A percentile compares a stretch with the other conserved stretches of the same genome.
Conservation (phyloP, 2,329 filamentous ascomycete species). For the Colletotrichum brevisporum region DNA sequence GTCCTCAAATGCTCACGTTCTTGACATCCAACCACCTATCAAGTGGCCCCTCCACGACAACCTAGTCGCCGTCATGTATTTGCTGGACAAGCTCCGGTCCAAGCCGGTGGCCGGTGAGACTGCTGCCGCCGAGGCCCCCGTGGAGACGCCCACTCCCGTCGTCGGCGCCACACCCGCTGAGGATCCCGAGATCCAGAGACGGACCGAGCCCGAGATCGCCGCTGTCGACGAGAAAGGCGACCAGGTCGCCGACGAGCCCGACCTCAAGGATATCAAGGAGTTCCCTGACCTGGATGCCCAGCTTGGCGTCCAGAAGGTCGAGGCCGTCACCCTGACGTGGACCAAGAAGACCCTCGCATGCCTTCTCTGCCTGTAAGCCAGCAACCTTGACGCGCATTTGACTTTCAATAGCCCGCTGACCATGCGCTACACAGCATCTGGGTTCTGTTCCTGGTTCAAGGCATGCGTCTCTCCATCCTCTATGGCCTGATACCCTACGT, state of each 20-base stretch:
- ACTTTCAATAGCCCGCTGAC: background rate
- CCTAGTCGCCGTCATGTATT: too few relatives aligned
- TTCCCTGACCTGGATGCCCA: constrained; percentile 39
- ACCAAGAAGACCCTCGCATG: constrained; percentile 35
- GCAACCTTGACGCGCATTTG: too few relatives aligned
- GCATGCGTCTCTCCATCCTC: constrained; percentile 60
- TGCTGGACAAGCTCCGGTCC: too few relatives aligned
- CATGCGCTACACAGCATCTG: constrained; percentile 22
- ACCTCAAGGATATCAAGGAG: constrained; percentile 24
- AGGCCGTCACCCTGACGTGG: constrained; percentile 46
- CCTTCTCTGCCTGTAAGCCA: background rate
- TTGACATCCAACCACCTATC: too few relatives aligned
- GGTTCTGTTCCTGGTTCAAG: constrained; percentile 65
- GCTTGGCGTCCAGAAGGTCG: constrained; percentile 43
- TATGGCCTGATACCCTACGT: constrained; percentile 60
- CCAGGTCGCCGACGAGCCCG: background rate
- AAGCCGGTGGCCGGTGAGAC: too few relatives aligned
- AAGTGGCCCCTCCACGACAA: too few relatives aligned
- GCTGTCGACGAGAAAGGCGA: background rate
- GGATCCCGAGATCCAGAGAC: too few relatives aligned
- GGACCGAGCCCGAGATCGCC: background rate
- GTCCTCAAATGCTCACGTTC: too few relatives aligned
- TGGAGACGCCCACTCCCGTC: too few relatives aligned
- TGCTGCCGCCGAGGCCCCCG: too few relatives aligned
- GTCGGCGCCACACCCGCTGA: too few relatives aligned